These are phyloP conservation scores for Beauveria sp. DNA, from an alignment of 2,329 filamentous ascomycete genomes.

Conservation along the genomic window DNA sequence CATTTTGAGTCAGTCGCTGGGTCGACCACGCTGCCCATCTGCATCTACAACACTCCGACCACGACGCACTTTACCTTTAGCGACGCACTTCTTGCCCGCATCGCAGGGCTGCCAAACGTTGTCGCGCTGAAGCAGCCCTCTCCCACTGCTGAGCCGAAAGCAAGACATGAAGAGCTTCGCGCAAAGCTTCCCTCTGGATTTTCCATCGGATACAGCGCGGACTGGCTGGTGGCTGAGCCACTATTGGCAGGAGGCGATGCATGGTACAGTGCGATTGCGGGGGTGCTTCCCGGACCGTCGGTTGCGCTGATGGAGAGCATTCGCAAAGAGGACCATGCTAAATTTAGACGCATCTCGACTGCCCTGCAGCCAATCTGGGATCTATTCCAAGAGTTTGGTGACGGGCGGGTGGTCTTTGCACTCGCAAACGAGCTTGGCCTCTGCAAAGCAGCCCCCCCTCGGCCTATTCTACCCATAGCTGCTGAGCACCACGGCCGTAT, in stretches of 20 bases:
- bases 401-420: background rate
- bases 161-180: background rate
- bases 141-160: background rate
- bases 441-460: background rate
- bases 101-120: background rate
- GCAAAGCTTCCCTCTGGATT: background rate
- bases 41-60: background rate
- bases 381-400: background rate
- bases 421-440: background rate
- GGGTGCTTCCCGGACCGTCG: background rate
- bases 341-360: background rate
- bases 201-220: background rate
- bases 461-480: background rate
- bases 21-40: background rate
- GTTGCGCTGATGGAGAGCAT: background rate
- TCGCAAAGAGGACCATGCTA: background rate
- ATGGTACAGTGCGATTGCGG: background rate
- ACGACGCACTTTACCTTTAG: background rate
- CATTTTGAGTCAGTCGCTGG: background rate
- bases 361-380: background rate
- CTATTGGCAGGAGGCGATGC: background rate
- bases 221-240: background rate
- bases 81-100: background rate
- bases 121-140: background rate
- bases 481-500: background rate